Percentiles rank a stretch among this genome's conserved stretches.
Evolutionary conservation across 257 asterid species (phyloP).

Genomic region (Pogostemon cablin): DNA sequence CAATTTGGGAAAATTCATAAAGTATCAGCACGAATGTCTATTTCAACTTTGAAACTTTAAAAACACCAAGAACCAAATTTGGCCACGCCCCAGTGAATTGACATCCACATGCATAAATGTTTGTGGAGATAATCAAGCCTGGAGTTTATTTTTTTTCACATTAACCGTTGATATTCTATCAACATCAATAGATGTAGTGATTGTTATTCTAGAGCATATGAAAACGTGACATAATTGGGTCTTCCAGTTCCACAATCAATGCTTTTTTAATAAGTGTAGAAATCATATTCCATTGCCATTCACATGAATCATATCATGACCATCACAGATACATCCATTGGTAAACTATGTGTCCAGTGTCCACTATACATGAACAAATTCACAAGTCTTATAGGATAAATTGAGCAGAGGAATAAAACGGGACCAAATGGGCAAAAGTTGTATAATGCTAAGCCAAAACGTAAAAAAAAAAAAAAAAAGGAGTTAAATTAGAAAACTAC

Average conservation of each 20-base stretch:
- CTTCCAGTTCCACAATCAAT: slow-evolving; percentile 8
- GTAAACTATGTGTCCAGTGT: not conserved
- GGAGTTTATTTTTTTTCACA: slow-evolving; percentile 9
- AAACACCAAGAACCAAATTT: slow-evolving; percentile 26
- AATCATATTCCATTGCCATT: not conserved
- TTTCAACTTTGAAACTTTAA: slow-evolving; percentile 10
- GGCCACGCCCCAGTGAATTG: slow-evolving; percentile 8
- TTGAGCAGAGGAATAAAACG: not conserved
- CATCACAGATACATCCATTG: not conserved
- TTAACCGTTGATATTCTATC: slow-evolving; percentile 21
- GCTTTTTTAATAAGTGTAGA: not conserved
- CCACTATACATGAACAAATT: not conserved
- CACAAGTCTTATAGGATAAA: slow-evolving; percentile 3
- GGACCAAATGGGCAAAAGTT: not conserved
- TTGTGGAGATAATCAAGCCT: slow-evolving; percentile 9
- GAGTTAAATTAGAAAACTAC: slow-evolving; percentile 42
- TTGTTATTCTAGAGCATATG: slow-evolving; percentile 9
- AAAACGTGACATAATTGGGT: slow-evolving; percentile 22
- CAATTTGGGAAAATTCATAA: slow-evolving; percentile 7
- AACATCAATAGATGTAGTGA: slow-evolving; percentile 13
- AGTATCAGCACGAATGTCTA: not conserved
- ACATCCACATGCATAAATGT: not conserved
- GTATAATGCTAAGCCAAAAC: not conserved
- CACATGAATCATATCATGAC: slow-evolving; percentile 30
- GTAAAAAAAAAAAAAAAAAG: slow-evolving; percentile 16